phyloP scores from a whole-genome alignment of 2,329 filamentous ascomycete genomes.

The Samsoniella hepiali region DNA sequence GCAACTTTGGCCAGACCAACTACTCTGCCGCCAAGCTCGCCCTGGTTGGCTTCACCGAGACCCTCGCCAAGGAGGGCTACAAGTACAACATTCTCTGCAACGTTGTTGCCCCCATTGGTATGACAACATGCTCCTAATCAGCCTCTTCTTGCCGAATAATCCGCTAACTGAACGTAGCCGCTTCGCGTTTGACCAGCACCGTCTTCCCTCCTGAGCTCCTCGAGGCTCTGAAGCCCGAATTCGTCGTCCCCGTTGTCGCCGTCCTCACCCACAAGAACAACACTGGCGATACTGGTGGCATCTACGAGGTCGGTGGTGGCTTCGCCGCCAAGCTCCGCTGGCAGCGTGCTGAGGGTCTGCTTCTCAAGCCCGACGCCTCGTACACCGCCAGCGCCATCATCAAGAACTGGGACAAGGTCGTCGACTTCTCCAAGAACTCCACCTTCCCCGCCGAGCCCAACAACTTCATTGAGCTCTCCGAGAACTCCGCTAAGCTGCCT shows the following conservation, averaged over 20 bases:
- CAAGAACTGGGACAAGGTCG: conserved; percentile 84
- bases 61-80: conserved; percentile 90
- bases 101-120: conserved; percentile 82
- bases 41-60: conserved; percentile 96
- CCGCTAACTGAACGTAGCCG: conserved; percentile 51
- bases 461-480: conserved; percentile 82
- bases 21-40: conserved; percentile 96
- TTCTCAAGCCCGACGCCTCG: conserved; percentile 83
- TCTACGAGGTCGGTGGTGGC: conserved; percentile 92
- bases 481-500: conserved; percentile 75
- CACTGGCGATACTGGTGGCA: conserved; percentile 75
- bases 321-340: conserved; percentile 91
- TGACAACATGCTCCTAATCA: conserved; percentile 19
- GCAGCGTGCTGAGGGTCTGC: conserved; percentile 86
- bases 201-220: conserved; percentile 94
- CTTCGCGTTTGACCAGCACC: conserved; percentile 92
- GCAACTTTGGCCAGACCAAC: conserved; percentile 92
- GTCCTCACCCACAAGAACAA: conserved; percentile 84
- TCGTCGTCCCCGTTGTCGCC: conserved; percentile 91
- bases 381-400: conserved; percentile 86
- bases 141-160: not conserved
- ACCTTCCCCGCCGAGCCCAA: conserved; percentile 81
- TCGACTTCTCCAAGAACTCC: conserved; percentile 74
- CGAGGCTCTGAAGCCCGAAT: conserved; percentile 82
- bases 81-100: conserved; percentile 99